Percentiles rank a stretch among this genome's conserved stretches.
These are phyloP conservation scores for Entomortierella chlamydospora DNA, from an alignment of 192 early-diverging fungal genomes.

Conservation along the genomic window DNA sequence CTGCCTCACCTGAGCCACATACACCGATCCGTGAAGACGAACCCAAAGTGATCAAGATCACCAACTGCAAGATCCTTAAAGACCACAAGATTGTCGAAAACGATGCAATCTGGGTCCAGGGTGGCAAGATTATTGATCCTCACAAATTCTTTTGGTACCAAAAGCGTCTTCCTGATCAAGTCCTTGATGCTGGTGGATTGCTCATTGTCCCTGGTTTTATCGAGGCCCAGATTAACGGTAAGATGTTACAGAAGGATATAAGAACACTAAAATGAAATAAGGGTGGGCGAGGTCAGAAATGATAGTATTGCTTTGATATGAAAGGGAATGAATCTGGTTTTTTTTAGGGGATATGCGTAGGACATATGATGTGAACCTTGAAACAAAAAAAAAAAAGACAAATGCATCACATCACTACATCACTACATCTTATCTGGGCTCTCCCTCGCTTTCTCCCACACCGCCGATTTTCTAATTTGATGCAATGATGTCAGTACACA, in stretches of 20 bases:
- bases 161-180: slow-evolving; percentile 70
- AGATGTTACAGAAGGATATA: too few relatives aligned
- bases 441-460: too few relatives aligned
- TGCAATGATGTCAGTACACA: too few relatives aligned
- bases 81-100: slow-evolving; percentile 81
- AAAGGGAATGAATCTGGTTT: too few relatives aligned
- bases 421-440: too few relatives aligned
- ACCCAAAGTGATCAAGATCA: slow-evolving; percentile 69
- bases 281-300: too few relatives aligned
- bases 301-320: too few relatives aligned
- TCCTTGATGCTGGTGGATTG: slow-evolving; percentile 78
- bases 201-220: slow-evolving; percentile 85
- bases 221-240: slow-evolving; percentile 84
- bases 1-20: slow-evolving; percentile 40
- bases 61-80: slow-evolving; percentile 81
- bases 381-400: too few relatives aligned
- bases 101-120: slow-evolving; percentile 77
- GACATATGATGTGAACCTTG: slow-evolving; percentile 4
- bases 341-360: neutral
- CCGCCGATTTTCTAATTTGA: too few relatives aligned
- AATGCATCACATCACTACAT: too few relatives aligned
- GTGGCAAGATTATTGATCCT: slow-evolving; percentile 83
- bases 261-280: too few relatives aligned
- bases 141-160: slow-evolving; percentile 76
- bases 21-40: slow-evolving; percentile 43